Base-by-base conservation (phyloP, 805 yeast genomes). In the Martiniozyma abietophila region DNA sequence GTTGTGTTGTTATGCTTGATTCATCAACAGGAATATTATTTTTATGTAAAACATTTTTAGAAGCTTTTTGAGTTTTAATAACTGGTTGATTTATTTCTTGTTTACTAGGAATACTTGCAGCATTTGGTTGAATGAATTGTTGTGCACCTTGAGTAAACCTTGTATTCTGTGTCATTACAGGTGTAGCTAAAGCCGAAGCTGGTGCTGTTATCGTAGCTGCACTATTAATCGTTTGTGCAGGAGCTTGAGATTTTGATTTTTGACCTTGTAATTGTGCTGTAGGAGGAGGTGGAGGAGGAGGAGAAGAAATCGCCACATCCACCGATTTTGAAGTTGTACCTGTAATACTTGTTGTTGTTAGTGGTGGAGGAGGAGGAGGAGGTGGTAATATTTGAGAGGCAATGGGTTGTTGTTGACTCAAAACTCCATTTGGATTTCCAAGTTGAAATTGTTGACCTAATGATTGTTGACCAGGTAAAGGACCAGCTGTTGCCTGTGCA, bases 391-490 rank as follows among this genome's bases (percentile, higher is more conserved):
- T 26, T 29, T 32, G 45, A 11, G 26, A 15, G 16, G n/a, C n/a
- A n/a, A n/a, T n/a, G n/a, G 18, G 32, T 18, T 33, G 32, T 27
- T 24, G 38, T n/a, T 27, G 21, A 14, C 18, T 26, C 10, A 24
- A 28, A 16, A 22, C 15, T 17, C 14, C 21, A 21, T 29, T 15
- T 14, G 17, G 8, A 29, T 29, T 29, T 6, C 20, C 18, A 8
- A 33, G 10, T 9, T 27, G 44, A 31, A 51, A 52, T 29, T 46
- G 54, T 35, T 48, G 57, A 27, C 48, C 50, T 18, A 47, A 42
- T 38, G 50, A 53, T 35, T 48, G 44, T 41, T 48, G 52, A 45
- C 44, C 53, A 27, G 52, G 53, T 12, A 49, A 49, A 23, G 52
- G 52, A 4, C 53, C 54, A n/a, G 32, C 37, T 20, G 28, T 34